Base-by-base conservation (phyloP, 2,329 filamentous ascomycete genomes). In the Ceratocystis lukuohia region DNA sequence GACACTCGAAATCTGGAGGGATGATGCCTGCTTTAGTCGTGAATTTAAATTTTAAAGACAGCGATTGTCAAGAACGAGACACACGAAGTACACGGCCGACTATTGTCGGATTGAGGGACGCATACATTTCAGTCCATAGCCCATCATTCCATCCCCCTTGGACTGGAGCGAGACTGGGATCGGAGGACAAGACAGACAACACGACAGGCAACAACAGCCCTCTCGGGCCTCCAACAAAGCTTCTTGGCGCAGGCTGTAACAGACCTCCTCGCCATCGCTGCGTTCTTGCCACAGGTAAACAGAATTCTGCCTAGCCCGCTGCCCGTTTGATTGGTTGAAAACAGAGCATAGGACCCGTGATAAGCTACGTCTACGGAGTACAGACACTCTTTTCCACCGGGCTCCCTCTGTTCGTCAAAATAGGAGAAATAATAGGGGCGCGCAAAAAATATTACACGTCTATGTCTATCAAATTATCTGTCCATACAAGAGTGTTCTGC, bases 11-110 rank as follows among this genome's bases (percentile, higher is more conserved):
- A 30, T 25, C 28, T 20, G 30, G 25, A 59, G 56, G 56, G 56
- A 59, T 22, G 30, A 59, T 59, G 56, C 56, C 56, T 37, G 56
- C 7, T 59, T 17, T 37, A 30, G 5, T 22, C n/a, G 17, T 7
- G 8, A n/a, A 48, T 25, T 5, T 25, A 30, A 7, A 59, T 30
- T 8, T 59, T 59, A 30, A 17, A 59, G 20, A 20, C 56, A 30
- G 33, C 30, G 28, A 59, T 59, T 59, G 28, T 59, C 56, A 59
- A 59, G 28, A 59, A 59, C 56, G 56, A 20, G 56, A 59, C 56
- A 59, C 56, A 59, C 33, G 28, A n/a, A 59, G 56, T 20, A 37
- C 56, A 20, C 12, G 6, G 17, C 56, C 8, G 25, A 20, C 30
- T 30, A 20, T 59, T 37, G 20, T 30, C 33, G 15, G 7, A n/a